A percentile compares a stretch with the other conserved stretches of the same genome.
These are phyloP conservation scores for Stipa capillata DNA, from an alignment of 176 grass and related monocot species.

Conservation along the genomic window DNA sequence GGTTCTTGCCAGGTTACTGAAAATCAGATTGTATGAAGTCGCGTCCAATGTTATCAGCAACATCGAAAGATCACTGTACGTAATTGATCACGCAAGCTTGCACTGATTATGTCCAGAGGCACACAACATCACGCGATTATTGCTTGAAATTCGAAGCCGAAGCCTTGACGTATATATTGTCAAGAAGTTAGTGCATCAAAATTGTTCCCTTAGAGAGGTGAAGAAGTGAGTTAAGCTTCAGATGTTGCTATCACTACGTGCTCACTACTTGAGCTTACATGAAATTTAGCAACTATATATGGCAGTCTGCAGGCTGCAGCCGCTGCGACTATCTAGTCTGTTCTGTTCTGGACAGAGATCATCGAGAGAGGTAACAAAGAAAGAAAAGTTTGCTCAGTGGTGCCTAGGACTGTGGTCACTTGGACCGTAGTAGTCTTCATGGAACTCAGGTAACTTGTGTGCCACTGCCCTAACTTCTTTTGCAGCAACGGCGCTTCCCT, in stretches of 20 bases:
- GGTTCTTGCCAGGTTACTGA: neutral
- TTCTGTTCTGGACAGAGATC: neutral
- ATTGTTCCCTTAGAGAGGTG: neutral
- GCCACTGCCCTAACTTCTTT: conserved; percentile 10
- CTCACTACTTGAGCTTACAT: conserved; percentile 7
- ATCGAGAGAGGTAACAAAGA: neutral
- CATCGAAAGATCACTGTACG: neutral
- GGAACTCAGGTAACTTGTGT: conserved; percentile 47
- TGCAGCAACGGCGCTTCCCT: neutral
- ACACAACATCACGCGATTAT: neutral
- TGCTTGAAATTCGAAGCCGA: neutral
- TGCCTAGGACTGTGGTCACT: conserved; percentile 62
- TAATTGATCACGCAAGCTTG: neutral
- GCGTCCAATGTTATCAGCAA: neutral
- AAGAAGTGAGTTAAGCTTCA: neutral
- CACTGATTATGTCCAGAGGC: neutral
- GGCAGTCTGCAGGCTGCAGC: conserved; percentile 17
- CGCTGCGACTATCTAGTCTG: neutral
- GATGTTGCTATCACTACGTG: neutral
- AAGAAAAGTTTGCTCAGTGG: conserved; percentile 30
- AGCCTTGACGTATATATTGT: neutral
- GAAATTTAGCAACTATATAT: neutral
- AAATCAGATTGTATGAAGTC: neutral
- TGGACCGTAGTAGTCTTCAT: conserved; percentile 72
- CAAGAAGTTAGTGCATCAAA: conserved; percentile 11